A percentile compares a stretch with the other conserved stretches of the same genome.
phyloP scores from a whole-genome alignment of 2,329 filamentous ascomycete genomes.

The Aphanocladium album region DNA sequence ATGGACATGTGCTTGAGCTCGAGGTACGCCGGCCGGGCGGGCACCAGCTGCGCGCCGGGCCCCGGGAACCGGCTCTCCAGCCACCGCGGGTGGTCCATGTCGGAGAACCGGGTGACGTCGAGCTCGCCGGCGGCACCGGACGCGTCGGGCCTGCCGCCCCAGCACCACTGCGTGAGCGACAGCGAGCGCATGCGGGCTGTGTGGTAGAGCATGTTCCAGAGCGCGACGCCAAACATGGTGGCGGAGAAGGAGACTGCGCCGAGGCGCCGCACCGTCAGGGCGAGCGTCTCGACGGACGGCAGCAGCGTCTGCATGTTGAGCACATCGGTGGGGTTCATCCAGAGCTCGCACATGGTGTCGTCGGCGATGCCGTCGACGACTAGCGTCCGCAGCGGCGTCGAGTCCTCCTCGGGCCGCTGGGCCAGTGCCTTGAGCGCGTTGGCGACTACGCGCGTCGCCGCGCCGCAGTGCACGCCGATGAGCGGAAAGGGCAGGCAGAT shows the following conservation, averaged over 20 bases:
- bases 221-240: constrained; percentile 37
- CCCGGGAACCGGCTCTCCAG: constrained; percentile 9
- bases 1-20: constrained; percentile 41
- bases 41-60: constrained; percentile 14
- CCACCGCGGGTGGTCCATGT: constrained; percentile 34
- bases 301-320: constrained; percentile 42
- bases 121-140: too few relatives aligned
- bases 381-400: constrained; percentile 37
- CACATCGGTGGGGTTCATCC: constrained; percentile 47
- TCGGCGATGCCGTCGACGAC: constrained; percentile 49
- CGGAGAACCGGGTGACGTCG: neutral
- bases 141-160: too few relatives aligned
- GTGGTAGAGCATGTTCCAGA: constrained; percentile 47
- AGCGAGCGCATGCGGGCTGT: constrained; percentile 41
- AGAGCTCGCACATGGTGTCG: constrained; percentile 42
- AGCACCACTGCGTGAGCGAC: constrained; percentile 37
- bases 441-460: constrained; percentile 47
- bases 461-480: constrained; percentile 39
- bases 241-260: constrained; percentile 31
- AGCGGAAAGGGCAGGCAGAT: constrained; percentile 49
- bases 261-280: constrained; percentile 42
- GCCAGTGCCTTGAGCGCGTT: constrained; percentile 47
- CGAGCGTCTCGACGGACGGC: constrained; percentile 37
- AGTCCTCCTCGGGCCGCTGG: constrained; percentile 39
- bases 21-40: constrained; percentile 33